phyloP scores from a whole-genome alignment of 257 asterid species.

The Fraxinus pennsylvanica region DNA sequence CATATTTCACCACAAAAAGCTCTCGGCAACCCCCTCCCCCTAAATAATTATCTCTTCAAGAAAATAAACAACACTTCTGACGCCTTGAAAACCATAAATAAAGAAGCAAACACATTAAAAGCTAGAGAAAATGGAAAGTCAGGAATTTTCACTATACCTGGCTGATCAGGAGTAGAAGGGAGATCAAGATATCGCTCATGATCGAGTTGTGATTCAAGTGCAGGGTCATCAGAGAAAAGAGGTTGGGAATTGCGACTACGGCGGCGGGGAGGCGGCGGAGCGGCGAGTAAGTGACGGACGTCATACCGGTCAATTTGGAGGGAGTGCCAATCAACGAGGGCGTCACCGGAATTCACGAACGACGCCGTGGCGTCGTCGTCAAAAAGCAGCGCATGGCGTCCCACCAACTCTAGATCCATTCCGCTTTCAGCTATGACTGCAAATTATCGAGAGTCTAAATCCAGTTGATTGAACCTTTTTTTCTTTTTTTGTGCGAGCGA shows the following conservation, averaged over 20 bases:
- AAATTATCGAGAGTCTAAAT: not conserved
- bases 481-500: not conserved
- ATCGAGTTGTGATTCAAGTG: conserved; percentile 59
- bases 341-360: conserved; percentile 82
- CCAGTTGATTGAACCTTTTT: not conserved
- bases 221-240: conserved; percentile 35
- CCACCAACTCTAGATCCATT: conserved; percentile 80
- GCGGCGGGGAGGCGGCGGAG: conserved; percentile 76
- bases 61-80: not conserved
- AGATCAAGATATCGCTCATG: conserved; percentile 84
- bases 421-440: not conserved
- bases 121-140: not conserved
- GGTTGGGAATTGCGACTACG: conserved; percentile 42
- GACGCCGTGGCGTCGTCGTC: conserved; percentile 85
- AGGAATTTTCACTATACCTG: conserved; percentile 45
- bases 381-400: conserved; percentile 82
- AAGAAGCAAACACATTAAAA: not conserved
- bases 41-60: not conserved
- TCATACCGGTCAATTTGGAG: conserved; percentile 92
- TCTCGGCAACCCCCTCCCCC: not conserved
- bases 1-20: not conserved
- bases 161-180: conserved; percentile 49
- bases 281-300: conserved; percentile 89
- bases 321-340: conserved; percentile 93
- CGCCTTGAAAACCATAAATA: not conserved